Conservation (phyloP, 1,284 basidiomycete genomes). For the Pisolithus thermaeus region DNA sequence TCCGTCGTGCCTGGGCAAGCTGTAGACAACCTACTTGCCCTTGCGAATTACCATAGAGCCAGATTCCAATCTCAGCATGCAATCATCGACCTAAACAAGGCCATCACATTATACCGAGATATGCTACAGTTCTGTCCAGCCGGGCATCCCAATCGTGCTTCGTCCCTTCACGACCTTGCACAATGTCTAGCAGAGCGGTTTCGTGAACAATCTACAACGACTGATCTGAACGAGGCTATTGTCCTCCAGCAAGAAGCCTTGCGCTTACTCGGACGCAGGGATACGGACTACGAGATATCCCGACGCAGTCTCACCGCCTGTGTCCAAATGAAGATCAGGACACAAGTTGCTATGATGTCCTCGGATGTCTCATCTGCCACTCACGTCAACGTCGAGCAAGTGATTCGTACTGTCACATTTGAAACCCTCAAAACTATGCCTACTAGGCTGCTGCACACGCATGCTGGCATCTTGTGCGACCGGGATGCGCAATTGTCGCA, state of each 20-base stretch:
- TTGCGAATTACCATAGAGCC: neutral
- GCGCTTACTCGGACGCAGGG: neutral
- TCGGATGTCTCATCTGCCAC: too few species aligned
- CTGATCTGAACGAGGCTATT: neutral
- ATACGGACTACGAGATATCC: too few species aligned
- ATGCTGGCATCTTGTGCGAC: too few species aligned
- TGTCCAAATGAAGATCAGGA: too few species aligned
- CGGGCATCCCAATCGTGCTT: neutral
- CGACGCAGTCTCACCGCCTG: too few species aligned
- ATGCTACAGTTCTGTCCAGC: neutral
- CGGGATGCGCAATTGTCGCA: too few species aligned
- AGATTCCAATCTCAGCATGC: neutral
- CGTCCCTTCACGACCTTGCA: neutral
- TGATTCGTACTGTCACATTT: too few species aligned
- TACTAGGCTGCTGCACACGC: neutral
- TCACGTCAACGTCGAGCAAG: too few species aligned
- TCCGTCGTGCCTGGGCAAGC: too few species aligned
- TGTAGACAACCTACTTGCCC: neutral
- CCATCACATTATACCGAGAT: neutral
- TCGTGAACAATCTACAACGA: neutral
- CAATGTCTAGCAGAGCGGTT: neutral
- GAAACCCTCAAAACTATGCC: neutral
- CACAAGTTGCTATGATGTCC: too few species aligned
- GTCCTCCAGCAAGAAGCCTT: neutral
- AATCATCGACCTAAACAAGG: neutral